These are phyloP conservation scores for Xylariales sp. DNA, from an alignment of 2,329 filamentous ascomycete species.

Conservation along the genomic window DNA sequence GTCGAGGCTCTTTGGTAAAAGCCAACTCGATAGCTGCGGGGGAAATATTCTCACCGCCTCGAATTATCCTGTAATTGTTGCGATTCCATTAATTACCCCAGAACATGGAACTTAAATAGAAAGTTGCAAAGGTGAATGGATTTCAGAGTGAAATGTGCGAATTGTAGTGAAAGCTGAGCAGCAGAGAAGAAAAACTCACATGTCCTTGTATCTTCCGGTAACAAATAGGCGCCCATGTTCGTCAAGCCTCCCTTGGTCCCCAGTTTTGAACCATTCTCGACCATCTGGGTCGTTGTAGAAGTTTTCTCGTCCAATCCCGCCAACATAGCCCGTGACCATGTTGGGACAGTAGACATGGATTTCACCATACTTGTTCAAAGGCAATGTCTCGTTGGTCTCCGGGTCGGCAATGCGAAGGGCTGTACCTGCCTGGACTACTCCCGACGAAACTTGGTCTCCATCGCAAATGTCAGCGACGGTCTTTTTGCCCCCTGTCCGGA, in stretches of 20 bases:
- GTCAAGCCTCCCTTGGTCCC: conserved; percentile 4
- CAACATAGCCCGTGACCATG: conserved; percentile 1
- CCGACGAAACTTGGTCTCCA: conserved; percentile 1
- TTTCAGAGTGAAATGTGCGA: no score
- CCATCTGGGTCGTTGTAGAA: conserved; percentile 6
- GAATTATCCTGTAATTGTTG: conserved; percentile 4
- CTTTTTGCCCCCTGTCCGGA: not conserved
- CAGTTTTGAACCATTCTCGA: conserved; percentile 5
- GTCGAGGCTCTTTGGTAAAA: not conserved
- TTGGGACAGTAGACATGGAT: not conserved
- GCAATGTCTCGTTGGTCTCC: conserved; percentile 1
- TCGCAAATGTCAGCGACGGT: not conserved
- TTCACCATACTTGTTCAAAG: conserved; percentile 1
- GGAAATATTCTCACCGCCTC: conserved; percentile 8
- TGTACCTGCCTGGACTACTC: not conserved
- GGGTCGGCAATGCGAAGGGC: conserved; percentile 2
- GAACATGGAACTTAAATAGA: no score
- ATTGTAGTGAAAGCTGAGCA: no score
- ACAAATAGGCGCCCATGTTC: conserved; percentile 3
- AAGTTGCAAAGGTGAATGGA: no score
- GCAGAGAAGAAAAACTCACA: no score
- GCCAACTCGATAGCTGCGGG: conserved; percentile 5
- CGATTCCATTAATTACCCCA: no score
- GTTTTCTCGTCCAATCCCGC: not conserved
- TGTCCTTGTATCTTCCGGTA: conserved; percentile 6